Percentiles rank a stretch among this genome's conserved stretches.
Conservation (phyloP, 2,329 filamentous ascomycete genomes). For the Alternaria gaisen region DNA sequence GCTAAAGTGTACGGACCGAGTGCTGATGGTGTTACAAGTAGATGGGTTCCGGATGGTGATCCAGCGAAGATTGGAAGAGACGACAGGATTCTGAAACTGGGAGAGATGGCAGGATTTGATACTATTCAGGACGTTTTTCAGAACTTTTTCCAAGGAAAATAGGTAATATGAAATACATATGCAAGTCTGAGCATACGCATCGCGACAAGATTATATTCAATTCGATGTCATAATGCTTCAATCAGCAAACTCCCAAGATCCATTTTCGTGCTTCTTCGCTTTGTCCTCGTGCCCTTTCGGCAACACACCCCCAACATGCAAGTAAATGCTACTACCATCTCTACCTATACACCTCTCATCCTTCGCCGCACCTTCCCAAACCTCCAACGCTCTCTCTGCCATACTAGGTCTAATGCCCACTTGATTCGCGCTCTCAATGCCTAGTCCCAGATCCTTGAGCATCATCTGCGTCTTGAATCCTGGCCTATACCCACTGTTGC, state of each 20-base stretch:
- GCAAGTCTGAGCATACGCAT: not conserved
- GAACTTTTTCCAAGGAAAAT: conserved; percentile 39
- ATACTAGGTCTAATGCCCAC: conserved; percentile 38
- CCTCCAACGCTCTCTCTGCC: conserved; percentile 39
- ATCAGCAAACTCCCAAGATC: conserved; percentile 35
- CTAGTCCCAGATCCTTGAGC: conserved; percentile 45
- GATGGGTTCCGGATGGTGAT: conserved; percentile 36
- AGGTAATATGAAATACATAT: not conserved
- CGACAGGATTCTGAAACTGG: conserved; percentile 37
- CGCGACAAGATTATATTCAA: not conserved
- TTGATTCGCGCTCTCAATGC: conserved; percentile 38
- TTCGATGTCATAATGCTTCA: not conserved
- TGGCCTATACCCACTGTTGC: conserved; percentile 44
- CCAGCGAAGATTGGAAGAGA: conserved; percentile 39
- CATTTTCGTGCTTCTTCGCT: conserved; percentile 33
- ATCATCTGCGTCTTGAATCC: conserved; percentile 50
- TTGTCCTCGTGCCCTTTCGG: conserved; percentile 40
- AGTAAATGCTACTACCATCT: conserved; percentile 44
- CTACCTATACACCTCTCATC: conserved; percentile 38
- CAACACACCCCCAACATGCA: conserved; percentile 41
- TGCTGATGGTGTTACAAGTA: conserved; percentile 34
- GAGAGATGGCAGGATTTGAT: conserved; percentile 38
- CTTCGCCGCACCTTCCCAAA: conserved; percentile 36
- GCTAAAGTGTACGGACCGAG: conserved; percentile 45
- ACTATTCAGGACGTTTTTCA: conserved; percentile 33